These are phyloP conservation scores for Cyclotella sp. DNA, from an alignment of 108 stramenopile species.

Conservation along the genomic window DNA sequence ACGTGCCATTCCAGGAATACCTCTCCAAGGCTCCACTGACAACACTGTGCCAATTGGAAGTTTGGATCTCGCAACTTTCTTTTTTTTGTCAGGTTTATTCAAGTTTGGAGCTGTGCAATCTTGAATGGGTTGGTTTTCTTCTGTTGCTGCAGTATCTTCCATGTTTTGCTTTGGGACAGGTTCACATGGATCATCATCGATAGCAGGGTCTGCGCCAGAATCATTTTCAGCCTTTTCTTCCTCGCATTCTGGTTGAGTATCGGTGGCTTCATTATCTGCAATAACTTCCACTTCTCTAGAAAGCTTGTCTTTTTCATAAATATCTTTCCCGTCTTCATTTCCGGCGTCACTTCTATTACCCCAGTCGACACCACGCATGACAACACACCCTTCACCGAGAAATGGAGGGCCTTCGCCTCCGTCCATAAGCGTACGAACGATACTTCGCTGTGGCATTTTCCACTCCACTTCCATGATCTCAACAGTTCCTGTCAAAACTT, in stretches of 20 bases:
- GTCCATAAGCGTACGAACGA: constrained; percentile 81
- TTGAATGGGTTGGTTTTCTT: constrained; percentile 15
- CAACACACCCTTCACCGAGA: constrained; percentile 73
- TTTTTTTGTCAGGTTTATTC: constrained; percentile 49
- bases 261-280: constrained; percentile 25
- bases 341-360: constrained; percentile 29
- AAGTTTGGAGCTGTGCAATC: constrained; percentile 9
- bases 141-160: background rate
- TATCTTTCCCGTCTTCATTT: constrained; percentile 78
- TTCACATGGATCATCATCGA: constrained; percentile 42
- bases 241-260: constrained; percentile 20
- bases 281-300: constrained; percentile 61
- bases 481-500: constrained; percentile 73
- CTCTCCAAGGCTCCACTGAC: constrained; percentile 80
- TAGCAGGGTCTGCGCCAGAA: constrained; percentile 40
- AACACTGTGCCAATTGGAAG: constrained; percentile 85
- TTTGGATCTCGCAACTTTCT: constrained; percentile 70
- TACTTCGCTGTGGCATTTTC: constrained; percentile 69
- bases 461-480: constrained; percentile 71
- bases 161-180: background rate
- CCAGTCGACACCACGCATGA: constrained; percentile 85
- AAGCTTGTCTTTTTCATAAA: constrained; percentile 74
- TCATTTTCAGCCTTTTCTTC: constrained; percentile 10
- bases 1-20: constrained; percentile 73
- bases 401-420: constrained; percentile 90